Percentiles rank a stretch among this genome's conserved stretches.
Evolutionary conservation across 495 filamentous ascomycete genomes (phyloP).

Genomic region (Bombardia bombarda): DNA sequence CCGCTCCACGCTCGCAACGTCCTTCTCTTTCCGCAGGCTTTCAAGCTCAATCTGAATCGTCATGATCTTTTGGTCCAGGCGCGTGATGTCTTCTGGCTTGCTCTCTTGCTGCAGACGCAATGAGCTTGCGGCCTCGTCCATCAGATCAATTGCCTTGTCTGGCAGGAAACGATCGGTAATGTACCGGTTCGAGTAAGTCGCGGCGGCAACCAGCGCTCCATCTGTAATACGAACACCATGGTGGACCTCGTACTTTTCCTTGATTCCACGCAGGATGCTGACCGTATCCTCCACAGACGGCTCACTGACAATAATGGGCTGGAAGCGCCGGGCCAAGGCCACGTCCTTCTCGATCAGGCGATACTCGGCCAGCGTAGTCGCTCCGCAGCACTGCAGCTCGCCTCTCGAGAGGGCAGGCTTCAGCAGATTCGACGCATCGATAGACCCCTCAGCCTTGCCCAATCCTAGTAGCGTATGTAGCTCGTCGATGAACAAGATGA

Average conservation of each 20-base stretch:
- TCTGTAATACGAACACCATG: slow-evolving; percentile 93
- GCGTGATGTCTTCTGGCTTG: slow-evolving; percentile 86
- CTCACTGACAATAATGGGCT: slow-evolving; percentile 84
- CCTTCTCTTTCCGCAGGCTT: slow-evolving; percentile 89
- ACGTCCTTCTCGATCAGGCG: slow-evolving; percentile 92
- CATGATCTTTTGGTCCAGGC: slow-evolving; percentile 88
- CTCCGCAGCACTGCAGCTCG: slow-evolving; percentile 90
- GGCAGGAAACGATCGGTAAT: slow-evolving; percentile 93
- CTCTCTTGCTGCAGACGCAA: slow-evolving; percentile 91
- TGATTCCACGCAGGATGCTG: slow-evolving; percentile 92
- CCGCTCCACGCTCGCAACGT: slow-evolving; percentile 80
- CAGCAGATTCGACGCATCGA: slow-evolving; percentile 90
- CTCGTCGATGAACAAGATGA: slow-evolving; percentile 95
- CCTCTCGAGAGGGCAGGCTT: slow-evolving; percentile 91
- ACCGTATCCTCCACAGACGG: slow-evolving; percentile 88
- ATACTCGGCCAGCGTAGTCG: slow-evolving; percentile 89
- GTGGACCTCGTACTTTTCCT: slow-evolving; percentile 94
- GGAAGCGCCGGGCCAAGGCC: slow-evolving; percentile 84
- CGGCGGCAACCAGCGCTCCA: slow-evolving; percentile 83
- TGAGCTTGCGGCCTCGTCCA: slow-evolving; percentile 91
- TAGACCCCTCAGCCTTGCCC: slow-evolving; percentile 90
- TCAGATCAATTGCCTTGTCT: slow-evolving; percentile 93
- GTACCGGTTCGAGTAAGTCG: slow-evolving; percentile 88
- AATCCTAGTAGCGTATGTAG: slow-evolving; percentile 86
- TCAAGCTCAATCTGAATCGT: slow-evolving; percentile 97